A percentile compares a stretch with the other conserved stretches of the same genome.
These are phyloP conservation scores for Lenzites betulinus DNA, from an alignment of 768 basidiomycete species.

Conservation along the genomic window DNA sequence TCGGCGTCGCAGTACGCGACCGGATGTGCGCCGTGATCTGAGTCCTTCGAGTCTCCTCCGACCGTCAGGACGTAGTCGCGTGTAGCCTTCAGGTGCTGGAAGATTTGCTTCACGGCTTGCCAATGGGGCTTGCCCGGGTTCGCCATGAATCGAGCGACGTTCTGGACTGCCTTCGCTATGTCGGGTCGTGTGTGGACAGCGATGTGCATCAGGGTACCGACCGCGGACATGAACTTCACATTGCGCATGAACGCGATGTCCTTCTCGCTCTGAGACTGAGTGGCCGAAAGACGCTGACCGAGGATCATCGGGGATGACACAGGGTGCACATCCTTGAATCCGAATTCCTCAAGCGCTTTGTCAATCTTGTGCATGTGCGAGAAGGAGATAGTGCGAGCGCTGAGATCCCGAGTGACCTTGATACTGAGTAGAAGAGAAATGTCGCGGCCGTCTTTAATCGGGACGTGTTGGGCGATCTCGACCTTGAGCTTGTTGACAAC, in stretches of 20 bases:
- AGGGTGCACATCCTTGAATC: slow-evolving; percentile 27
- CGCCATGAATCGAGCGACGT: slow-evolving; percentile 35
- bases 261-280: background rate
- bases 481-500: slow-evolving; percentile 19
- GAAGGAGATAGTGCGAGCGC: slow-evolving; percentile 19
- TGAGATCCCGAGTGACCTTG: slow-evolving; percentile 21
- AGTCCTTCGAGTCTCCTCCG: background rate
- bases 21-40: background rate
- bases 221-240: slow-evolving; percentile 28
- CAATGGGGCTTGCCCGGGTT: slow-evolving; percentile 40
- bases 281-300: slow-evolving; percentile 22
- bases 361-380: slow-evolving; percentile 35
- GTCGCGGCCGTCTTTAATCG: slow-evolving; percentile 15
- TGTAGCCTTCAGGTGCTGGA: slow-evolving; percentile 43
- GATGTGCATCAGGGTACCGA: slow-evolving; percentile 39
- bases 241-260: slow-evolving; percentile 14
- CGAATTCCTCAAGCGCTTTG: slow-evolving; percentile 29
- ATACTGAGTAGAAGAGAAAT: slow-evolving; percentile 22
- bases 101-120: slow-evolving; percentile 40
- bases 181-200: slow-evolving; percentile 40
- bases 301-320: slow-evolving; percentile 35
- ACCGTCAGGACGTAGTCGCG: slow-evolving; percentile 13
- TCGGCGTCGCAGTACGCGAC: slow-evolving; percentile 8
- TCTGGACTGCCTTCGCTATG: slow-evolving; percentile 39
- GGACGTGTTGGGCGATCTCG: slow-evolving; percentile 24